phyloP scores from a whole-genome alignment of 139 green algal genomes.

The Chlorella vulgaris region DNA sequence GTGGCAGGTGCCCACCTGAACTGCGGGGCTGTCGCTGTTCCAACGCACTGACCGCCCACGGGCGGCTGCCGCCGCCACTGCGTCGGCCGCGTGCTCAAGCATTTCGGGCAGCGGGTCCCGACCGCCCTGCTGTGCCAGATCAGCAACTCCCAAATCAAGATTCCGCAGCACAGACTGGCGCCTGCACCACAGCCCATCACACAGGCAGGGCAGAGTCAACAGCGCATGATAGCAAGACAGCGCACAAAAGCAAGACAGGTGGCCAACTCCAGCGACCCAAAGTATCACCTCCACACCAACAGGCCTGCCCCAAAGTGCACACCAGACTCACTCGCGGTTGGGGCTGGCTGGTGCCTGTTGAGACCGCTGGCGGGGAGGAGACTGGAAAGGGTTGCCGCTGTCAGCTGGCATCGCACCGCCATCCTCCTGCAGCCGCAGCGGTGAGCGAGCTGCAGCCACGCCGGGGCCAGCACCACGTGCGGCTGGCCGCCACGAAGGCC shows the following conservation, averaged over 20 bases:
- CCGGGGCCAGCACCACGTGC: no score
- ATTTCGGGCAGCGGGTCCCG: slow-evolving; percentile 2
- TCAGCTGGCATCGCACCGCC: no score
- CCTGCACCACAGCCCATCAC: background rate
- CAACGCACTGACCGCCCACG: background rate
- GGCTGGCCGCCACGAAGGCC: background rate
- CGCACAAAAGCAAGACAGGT: no score
- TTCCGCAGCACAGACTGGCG: background rate
- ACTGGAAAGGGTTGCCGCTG: no score
- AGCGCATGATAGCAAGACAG: no score
- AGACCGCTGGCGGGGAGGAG: background rate
- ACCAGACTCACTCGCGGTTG: background rate
- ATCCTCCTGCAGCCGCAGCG: background rate
- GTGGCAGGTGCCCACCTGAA: background rate
- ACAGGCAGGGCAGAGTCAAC: no score
- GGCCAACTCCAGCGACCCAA: no score
- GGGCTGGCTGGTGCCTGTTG: background rate
- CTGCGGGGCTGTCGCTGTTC: background rate
- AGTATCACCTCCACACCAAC: no score
- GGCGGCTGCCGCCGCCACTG: background rate
- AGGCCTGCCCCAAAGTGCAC: no score
- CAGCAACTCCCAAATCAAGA: slow-evolving; percentile 1
- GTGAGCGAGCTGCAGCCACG: background rate
- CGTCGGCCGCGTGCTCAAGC: background rate
- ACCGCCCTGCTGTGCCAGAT: slow-evolving; percentile 5